These are phyloP conservation scores for Aspergillus sp. DNA, from an alignment of 2,329 filamentous ascomycete genomes.

Conservation along the genomic window DNA sequence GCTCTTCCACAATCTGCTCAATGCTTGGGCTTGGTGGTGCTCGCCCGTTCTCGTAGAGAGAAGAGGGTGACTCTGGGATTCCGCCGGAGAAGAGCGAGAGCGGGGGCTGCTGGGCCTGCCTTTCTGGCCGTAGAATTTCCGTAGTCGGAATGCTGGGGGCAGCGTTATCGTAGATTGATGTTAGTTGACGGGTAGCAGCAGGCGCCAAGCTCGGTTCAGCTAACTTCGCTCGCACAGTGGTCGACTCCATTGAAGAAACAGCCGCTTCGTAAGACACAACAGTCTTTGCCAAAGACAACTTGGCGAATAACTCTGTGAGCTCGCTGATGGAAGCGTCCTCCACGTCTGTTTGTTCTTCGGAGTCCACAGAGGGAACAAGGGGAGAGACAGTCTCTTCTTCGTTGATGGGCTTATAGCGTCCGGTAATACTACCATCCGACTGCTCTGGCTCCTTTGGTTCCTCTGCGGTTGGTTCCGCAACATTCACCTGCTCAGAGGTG, in stretches of 20 bases:
- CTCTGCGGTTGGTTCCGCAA: slow-evolving; percentile 14
- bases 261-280: slow-evolving; percentile 10
- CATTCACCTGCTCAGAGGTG: slow-evolving; percentile 14
- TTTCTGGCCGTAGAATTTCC: not conserved
- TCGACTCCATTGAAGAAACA: slow-evolving; percentile 10
- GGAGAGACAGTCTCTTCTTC: not conserved
- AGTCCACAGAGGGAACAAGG: slow-evolving; percentile 12
- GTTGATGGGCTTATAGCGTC: not conserved
- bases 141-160: not conserved
- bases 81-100: slow-evolving; percentile 4
- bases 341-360: slow-evolving; percentile 9
- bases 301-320: slow-evolving; percentile 9
- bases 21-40: not conserved
- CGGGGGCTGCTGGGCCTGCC: slow-evolving; percentile 8
- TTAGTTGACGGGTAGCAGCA: not conserved
- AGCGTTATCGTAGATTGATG: not conserved
- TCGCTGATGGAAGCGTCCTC: slow-evolving; percentile 12
- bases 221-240: slow-evolving; percentile 9
- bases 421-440: not conserved
- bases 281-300: slow-evolving; percentile 10
- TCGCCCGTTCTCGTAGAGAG: slow-evolving; percentile 7
- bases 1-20: slow-evolving; percentile 9
- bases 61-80: slow-evolving; percentile 3
- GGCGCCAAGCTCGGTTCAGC: slow-evolving; percentile 8
- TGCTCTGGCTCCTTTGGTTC: slow-evolving; percentile 4